phyloP scores from a whole-genome alignment of 179 eudicot genomes.

The Beta macrorhiza region DNA sequence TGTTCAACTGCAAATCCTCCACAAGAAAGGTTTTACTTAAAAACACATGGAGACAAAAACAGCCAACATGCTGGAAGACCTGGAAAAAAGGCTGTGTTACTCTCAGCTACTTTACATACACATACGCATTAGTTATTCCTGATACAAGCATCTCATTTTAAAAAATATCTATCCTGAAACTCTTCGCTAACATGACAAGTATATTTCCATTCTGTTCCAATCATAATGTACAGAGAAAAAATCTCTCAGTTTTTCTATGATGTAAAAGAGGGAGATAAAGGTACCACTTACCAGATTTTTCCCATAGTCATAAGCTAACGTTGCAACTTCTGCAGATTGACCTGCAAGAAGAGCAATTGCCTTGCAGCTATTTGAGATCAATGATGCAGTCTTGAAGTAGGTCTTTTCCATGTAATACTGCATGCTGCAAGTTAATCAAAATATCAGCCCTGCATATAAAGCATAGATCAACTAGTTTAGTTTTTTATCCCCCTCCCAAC shows the following conservation, averaged over 20 bases:
- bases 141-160: not conserved
- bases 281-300: conserved; percentile 70
- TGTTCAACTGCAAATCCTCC: not conserved
- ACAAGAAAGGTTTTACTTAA: not conserved
- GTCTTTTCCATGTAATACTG: conserved; percentile 91
- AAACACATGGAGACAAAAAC: not conserved
- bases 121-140: not conserved
- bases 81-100: no score
- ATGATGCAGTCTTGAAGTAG: conserved; percentile 86
- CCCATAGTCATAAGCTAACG: conserved; percentile 82
- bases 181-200: not conserved
- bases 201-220: not conserved
- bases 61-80: not conserved
- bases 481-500: no score
- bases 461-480: not conserved
- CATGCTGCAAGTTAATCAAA: conserved; percentile 58
- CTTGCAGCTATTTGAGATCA: conserved; percentile 93
- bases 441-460: conserved; percentile 15
- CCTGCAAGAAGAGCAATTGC: conserved; percentile 96
- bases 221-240: not conserved
- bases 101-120: not conserved
- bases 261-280: conserved; percentile 4
- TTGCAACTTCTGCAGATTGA: conserved; percentile 82
- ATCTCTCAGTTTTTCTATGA: not conserved
- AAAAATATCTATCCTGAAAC: not conserved